phyloP scores from a whole-genome alignment of 371 early-diverging fungal genomes.

The Phascolomyces articulosus region DNA sequence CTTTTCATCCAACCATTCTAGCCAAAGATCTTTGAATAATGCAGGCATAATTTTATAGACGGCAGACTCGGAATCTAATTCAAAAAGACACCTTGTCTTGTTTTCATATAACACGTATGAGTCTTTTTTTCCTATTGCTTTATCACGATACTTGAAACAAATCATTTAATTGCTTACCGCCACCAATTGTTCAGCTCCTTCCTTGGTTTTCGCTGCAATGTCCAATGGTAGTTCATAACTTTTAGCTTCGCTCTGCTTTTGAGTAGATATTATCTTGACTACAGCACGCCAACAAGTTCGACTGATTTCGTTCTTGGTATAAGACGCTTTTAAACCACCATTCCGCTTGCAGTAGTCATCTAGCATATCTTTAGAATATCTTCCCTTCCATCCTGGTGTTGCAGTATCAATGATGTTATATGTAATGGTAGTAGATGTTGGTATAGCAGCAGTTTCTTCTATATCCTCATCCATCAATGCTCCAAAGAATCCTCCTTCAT shows the following conservation, averaged over 20 bases:
- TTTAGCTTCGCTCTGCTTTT: not conserved
- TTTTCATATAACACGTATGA: not conserved
- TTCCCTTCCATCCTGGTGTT: constrained; percentile 48
- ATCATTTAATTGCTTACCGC: constrained; percentile 42
- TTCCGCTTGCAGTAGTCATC: constrained; percentile 31
- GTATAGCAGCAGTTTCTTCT: constrained; percentile 11
- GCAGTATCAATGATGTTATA: constrained; percentile 24
- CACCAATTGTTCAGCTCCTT: constrained; percentile 64
- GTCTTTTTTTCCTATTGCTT: too few species aligned
- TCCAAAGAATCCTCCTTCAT: constrained; percentile 13
- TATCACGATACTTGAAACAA: too few species aligned
- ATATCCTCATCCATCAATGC: constrained; percentile 30
- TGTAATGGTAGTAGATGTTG: not conserved
- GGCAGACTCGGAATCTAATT: constrained; percentile 49
- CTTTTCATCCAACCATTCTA: constrained; percentile 54
- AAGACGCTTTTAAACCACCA: constrained; percentile 19
- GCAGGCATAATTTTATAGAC: constrained; percentile 63
- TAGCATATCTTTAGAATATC: constrained; percentile 46
- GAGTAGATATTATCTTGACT: constrained; percentile 15
- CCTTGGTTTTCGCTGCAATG: not conserved
- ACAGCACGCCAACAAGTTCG: constrained; percentile 28
- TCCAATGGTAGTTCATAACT: constrained; percentile 21
- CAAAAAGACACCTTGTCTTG: constrained; percentile 54
- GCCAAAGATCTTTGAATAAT: constrained; percentile 71
- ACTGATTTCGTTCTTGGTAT: constrained; percentile 11